A percentile compares a stretch with the other conserved stretches of the same genome.
These are phyloP conservation scores for Hanseniaspora singularis DNA, from an alignment of 805 yeast species.

Conservation along the genomic window DNA sequence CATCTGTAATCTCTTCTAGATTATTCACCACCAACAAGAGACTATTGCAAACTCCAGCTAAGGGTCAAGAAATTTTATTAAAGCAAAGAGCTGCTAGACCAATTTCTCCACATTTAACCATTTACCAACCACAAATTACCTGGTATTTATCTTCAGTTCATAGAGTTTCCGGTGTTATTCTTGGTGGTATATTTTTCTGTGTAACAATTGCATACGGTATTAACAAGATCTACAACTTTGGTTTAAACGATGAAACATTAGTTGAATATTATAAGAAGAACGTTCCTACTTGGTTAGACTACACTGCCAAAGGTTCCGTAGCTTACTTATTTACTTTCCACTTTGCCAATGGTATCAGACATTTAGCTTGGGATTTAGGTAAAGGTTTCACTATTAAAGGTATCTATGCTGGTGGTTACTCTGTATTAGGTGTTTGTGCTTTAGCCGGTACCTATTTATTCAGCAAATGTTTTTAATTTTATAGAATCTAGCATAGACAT, in stretches of 20 bases:
- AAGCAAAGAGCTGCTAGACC: constrained; percentile 85
- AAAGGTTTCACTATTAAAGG: constrained; percentile 68
- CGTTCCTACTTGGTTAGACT: constrained; percentile 52
- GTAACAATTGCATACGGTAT: constrained; percentile 67
- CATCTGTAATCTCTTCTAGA: constrained; percentile 2
- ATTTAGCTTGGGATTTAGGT: constrained; percentile 86
- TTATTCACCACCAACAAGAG: constrained; percentile 21
- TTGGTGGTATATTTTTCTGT: constrained; percentile 70
- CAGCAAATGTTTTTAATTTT: constrained; percentile 25
- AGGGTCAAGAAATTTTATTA: constrained; percentile 57
- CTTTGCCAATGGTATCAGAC: constrained; percentile 78
- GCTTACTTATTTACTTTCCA: constrained; percentile 85
- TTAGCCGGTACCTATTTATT: constrained; percentile 48
- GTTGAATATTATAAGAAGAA: constrained; percentile 38
- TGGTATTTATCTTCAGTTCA: constrained; percentile 70
- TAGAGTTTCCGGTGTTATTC: constrained; percentile 75
- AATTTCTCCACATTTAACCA: constrained; percentile 74
- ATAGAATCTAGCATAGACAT: background rate
- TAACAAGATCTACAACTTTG: constrained; percentile 48
- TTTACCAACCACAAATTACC: constrained; percentile 85
- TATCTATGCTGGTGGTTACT: constrained; percentile 84
- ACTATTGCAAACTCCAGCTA: constrained; percentile 32
- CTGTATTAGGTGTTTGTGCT: constrained; percentile 54
- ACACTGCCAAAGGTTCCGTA: constrained; percentile 53
- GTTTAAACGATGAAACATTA: constrained; percentile 28